Conservation (phyloP, 345 rosid genomes). For the Gossypioides kirkii region DNA sequence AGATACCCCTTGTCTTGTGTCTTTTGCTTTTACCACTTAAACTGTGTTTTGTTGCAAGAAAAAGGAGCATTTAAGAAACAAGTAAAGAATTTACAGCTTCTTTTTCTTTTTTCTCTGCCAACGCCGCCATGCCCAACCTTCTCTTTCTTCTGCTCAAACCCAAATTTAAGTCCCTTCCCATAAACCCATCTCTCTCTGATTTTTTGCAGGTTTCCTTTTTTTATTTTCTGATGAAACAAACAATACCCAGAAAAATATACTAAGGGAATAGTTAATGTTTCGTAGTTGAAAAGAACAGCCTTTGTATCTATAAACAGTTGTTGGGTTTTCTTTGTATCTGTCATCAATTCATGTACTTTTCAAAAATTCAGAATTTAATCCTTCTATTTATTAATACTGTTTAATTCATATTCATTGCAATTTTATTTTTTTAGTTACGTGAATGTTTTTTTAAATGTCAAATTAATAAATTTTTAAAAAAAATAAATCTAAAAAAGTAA, state of each 20-base stretch:
- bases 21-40: neutral
- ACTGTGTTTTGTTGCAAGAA: neutral
- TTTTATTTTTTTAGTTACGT: no score
- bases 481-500: no score
- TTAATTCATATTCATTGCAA: no score
- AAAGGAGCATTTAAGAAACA: constrained; percentile 17
- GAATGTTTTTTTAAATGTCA: no score
- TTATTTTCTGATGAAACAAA: neutral
- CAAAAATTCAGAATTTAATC: no score
- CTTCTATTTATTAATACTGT: no score
- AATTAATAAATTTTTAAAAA: no score
- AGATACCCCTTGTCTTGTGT: neutral
- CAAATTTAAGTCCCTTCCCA: constrained; percentile 32
- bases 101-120: constrained; percentile 36
- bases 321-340: no score
- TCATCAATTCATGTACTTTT: no score
- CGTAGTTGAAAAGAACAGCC: neutral
- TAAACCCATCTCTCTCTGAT: constrained; percentile 32
- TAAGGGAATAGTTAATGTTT: neutral
- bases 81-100: constrained; percentile 31
- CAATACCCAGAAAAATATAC: neutral
- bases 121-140: constrained; percentile 64
- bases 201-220: constrained; percentile 14
- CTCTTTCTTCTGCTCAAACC: constrained; percentile 34
- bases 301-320: neutral